Percentiles rank a stretch among this genome's conserved stretches.
Evolutionary conservation across 1,284 basidiomycete genomes (phyloP).

Genomic region (Ganoderma multipileum): DNA sequence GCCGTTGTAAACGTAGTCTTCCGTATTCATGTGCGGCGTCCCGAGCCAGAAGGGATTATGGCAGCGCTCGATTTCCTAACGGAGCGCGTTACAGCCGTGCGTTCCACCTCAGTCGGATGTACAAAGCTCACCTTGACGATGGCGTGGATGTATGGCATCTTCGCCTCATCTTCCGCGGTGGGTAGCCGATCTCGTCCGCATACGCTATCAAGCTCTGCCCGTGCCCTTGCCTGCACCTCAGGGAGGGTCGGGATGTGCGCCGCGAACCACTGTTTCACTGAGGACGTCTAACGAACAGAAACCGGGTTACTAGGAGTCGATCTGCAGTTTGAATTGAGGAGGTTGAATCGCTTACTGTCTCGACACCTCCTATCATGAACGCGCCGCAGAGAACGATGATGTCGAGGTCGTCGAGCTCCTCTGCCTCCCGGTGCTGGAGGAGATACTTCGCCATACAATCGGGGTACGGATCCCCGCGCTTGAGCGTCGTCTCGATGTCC

Average conservation of each 20-base stretch:
- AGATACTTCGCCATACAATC: conserved; percentile 47
- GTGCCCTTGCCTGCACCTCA: conserved; percentile 29
- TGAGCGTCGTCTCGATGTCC: conserved; percentile 31
- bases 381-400: conserved; percentile 18
- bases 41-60: conserved; percentile 49
- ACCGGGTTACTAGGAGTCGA: neutral
- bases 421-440: conserved; percentile 42
- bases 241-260: conserved; percentile 30
- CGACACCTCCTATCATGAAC: conserved; percentile 50
- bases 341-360: conserved; percentile 42
- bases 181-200: conserved; percentile 27
- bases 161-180: conserved; percentile 17
- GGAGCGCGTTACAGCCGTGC: neutral
- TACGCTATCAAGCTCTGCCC: conserved; percentile 22
- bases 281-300: conserved; percentile 24
- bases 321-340: neutral
- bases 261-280: conserved; percentile 32
- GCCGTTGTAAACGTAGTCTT: conserved; percentile 31
- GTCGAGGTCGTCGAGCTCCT: conserved; percentile 28
- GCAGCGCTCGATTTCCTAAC: conserved; percentile 33
- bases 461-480: conserved; percentile 36
- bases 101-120: neutral
- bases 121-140: neutral
- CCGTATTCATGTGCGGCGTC: conserved; percentile 30
- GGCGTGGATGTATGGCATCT: neutral